Evolutionary conservation across 306 rosid genomes (phyloP), one percentile per base, ranked within the genome.

Genomic region (Casuarina glauca): DNA sequence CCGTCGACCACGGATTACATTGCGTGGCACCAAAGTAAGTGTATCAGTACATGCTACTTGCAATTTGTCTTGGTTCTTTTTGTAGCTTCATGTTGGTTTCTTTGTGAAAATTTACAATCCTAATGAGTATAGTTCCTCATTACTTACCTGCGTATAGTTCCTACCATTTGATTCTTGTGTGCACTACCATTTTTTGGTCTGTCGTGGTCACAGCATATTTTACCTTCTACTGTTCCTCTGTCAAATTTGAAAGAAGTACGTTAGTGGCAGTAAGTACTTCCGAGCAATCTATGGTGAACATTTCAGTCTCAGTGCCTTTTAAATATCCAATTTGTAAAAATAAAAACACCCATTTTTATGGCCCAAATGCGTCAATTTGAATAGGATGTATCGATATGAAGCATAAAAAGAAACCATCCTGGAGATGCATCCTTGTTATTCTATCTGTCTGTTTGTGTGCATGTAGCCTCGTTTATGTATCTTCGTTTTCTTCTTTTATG

Each of bases 1-100:
- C 46, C 96, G 93, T 52, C 86, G 87, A 63, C 97, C 98, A 9
- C 86, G 93, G 73, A 74, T 91, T 63, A 83, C 79, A 41, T 74
- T 96, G 82, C 98, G 94, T n/a, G 99, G 99, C 82, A 96, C 99
- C 52, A 96, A 90, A 86, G 99, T 93, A 78, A 89, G 86, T 74
- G 10, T 72, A 20, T 55, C 60, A 12, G 16, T 16, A 20, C 66
- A 38, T 58, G 68, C 20, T 1, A 57, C 46, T 66, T 4, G 3
- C 12, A 49, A 48, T 71, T 36, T 70, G 2, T 12, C 63, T 6
- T 32, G 50, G 38, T 52, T 19, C 10, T 35, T 1, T 0, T 52
- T 54, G 50, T 38, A 51, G 66, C 52, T 53, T 43, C 1, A 19
- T 68, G 20, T 38, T 7, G 26, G 50, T 45, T 58, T 35, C 55